Evolutionary conservation across 345 rosid species (phyloP), one percentile per base, ranked within the genome.

Genomic region (Carallia pectinifolia): DNA sequence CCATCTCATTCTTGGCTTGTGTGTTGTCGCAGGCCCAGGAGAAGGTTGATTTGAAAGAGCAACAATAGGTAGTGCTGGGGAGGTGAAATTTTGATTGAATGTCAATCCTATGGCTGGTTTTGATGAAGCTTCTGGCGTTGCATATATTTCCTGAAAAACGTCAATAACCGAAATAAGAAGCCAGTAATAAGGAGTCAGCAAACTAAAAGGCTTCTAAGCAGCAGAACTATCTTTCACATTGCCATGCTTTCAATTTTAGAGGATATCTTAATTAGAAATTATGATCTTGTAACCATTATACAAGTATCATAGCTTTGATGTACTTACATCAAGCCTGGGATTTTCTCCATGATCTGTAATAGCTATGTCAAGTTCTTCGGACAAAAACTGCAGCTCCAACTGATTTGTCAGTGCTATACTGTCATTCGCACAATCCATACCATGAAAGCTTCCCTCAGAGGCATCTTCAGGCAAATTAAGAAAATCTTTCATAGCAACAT

Each of bases 1-100:
- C 98, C 98, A 93, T 76, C 98, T 86, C 98, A 90, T 93, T 74
- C 97, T 89, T 54, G 88, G 86, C 77, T 88, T 93, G 74, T 81
- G 90, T 18, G 79, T 84, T 36, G 86, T 66, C 58, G 83, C 73
- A 36, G 84, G 56, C 15, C 72, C 83, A 30, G 88, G 78, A 66
- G 85, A 77, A 53, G 84, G 80, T 52, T 64, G 88, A 74, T 82
- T 74, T 53, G 82, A 74, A 82, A 78, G 81, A 68, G 69, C 80
- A 47, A 81, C 86, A 38, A 77, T 59, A 52, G 86, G 76, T 39
- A 82, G 70, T 54, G 72, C 70, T 48, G 68, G 67, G 76, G 85
- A 75, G 61, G 15, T 62, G 53, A 62, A 61, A 65, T 73, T 78
- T 77, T 66, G 76, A 65, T 75, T 84, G 78, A 72, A 75, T 56